Evolutionary conservation across 768 basidiomycete genomes (phyloP).

Genomic region (Lanmaoa rubissima): DNA sequence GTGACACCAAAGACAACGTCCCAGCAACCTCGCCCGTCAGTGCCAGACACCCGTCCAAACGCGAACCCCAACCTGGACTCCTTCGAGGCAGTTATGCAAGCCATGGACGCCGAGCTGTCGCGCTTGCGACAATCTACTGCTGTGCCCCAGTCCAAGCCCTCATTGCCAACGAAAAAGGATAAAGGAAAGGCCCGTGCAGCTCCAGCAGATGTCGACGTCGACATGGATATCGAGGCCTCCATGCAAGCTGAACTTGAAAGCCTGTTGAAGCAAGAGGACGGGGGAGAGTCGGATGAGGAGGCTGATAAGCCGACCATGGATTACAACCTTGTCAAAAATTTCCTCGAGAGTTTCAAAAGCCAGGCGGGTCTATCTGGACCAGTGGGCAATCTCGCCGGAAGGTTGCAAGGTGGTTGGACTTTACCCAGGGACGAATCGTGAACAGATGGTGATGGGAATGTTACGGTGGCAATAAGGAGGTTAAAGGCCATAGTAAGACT

Average conservation of each 20-base stretch:
- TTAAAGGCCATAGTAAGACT: neutral
- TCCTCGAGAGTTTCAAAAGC: constrained; percentile 93
- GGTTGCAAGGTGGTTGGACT: constrained; percentile 73
- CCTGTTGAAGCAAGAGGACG: constrained; percentile 50
- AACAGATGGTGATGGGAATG: neutral
- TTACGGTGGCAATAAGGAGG: neutral
- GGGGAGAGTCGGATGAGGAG: constrained; percentile 53
- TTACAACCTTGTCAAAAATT: constrained; percentile 93
- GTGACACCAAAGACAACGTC: constrained; percentile 6
- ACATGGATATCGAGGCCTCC: constrained; percentile 72
- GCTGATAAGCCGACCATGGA: constrained; percentile 55
- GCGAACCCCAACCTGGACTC: constrained; percentile 78
- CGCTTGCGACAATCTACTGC: constrained; percentile 37
- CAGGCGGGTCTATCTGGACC: constrained; percentile 90
- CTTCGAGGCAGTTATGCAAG: constrained; percentile 95
- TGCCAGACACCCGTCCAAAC: constrained; percentile 39
- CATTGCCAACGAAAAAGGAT: constrained; percentile 42
- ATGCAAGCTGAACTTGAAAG: constrained; percentile 87
- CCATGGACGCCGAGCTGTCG: constrained; percentile 84
- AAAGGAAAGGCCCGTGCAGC: constrained; percentile 37
- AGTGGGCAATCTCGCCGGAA: constrained; percentile 84
- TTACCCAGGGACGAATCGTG: constrained; percentile 66
- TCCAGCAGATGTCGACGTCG: constrained; percentile 43
- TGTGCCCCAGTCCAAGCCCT: constrained; percentile 15
- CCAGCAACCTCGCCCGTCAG: constrained; percentile 19